phyloP scores from a whole-genome alignment of 805 yeast species.

The Ogataea ganodermae region DNA sequence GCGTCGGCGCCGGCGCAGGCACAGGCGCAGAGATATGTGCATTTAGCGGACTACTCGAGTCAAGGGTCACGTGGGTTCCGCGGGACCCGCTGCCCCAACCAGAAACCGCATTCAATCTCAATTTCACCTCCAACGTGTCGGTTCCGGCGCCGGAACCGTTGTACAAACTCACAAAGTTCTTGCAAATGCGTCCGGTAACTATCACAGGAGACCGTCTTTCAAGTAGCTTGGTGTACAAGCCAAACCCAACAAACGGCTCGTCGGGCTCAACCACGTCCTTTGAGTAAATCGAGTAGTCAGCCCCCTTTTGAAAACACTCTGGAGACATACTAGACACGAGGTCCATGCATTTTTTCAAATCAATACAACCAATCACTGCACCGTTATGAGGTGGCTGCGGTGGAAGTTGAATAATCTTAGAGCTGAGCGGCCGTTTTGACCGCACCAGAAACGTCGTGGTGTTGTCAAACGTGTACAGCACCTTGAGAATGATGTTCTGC shows the following conservation, averaged over 20 bases:
- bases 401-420: slow-evolving; percentile 47
- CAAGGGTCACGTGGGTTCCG: slow-evolving; percentile 15
- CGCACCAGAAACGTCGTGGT: slow-evolving; percentile 45
- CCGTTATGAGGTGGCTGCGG: slow-evolving; percentile 42
- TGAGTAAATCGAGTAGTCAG: slow-evolving; percentile 47
- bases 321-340: slow-evolving; percentile 48
- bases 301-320: slow-evolving; percentile 41
- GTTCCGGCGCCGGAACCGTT: slow-evolving; percentile 36
- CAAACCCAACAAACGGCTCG: slow-evolving; percentile 52
- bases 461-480: slow-evolving; percentile 45
- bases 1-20: too few relatives aligned
- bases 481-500: slow-evolving; percentile 36
- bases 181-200: slow-evolving; percentile 58
- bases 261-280: slow-evolving; percentile 53
- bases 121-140: slow-evolving; percentile 58
- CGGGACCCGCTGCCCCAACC: not conserved
- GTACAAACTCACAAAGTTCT: slow-evolving; percentile 50
- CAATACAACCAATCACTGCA: slow-evolving; percentile 43
- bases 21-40: not conserved
- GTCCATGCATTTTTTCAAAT: slow-evolving; percentile 48
- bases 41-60: slow-evolving; percentile 2
- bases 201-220: slow-evolving; percentile 37
- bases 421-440: slow-evolving; percentile 35
- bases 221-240: slow-evolving; percentile 39
- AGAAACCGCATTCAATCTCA: slow-evolving; percentile 44